These are phyloP conservation scores for Candida yuanshanica DNA, from an alignment of 805 yeast genomes.

Conservation along the genomic window DNA sequence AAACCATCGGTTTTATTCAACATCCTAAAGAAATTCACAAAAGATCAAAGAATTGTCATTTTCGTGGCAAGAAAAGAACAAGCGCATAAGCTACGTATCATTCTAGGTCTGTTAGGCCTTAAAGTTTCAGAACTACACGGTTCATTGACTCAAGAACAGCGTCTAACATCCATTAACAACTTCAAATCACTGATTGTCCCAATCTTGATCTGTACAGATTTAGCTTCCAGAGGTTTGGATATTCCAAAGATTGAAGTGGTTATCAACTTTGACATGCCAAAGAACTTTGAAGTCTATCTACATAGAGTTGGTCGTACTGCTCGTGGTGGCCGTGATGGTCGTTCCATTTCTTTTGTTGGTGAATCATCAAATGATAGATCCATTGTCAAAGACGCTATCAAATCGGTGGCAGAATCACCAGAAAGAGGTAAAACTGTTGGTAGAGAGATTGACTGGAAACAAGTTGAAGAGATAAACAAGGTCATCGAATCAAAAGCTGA, in stretches of 20 bases:
- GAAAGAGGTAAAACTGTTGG: conserved; percentile 66
- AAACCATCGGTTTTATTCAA: conserved; percentile 80
- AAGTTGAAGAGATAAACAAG: conserved; percentile 63
- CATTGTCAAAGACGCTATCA: conserved; percentile 88
- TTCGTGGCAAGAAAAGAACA: conserved; percentile 89
- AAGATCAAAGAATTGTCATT: conserved; percentile 68
- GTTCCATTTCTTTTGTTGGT: conserved; percentile 89
- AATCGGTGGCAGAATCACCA: conserved; percentile 45
- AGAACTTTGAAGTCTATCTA: conserved; percentile 80
- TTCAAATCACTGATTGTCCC: conserved; percentile 84
- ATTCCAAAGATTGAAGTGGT: conserved; percentile 96
- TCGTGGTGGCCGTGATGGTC: conserved; percentile 97
- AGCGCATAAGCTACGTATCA: conserved; percentile 81
- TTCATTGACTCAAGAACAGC: conserved; percentile 85
- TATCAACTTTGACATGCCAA: conserved; percentile 94
- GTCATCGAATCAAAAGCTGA: conserved; percentile 55
- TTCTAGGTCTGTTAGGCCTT: conserved; percentile 68
- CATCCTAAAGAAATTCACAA: conserved; percentile 61
- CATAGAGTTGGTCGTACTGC: conserved; percentile 99
- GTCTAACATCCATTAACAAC: conserved; percentile 74
- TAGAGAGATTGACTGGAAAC: conserved; percentile 85
- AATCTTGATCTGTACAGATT: conserved; percentile 88
- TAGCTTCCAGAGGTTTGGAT: conserved; percentile 99
- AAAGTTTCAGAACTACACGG: conserved; percentile 81
- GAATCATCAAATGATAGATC: conserved; percentile 81